phyloP scores from a whole-genome alignment of 169 alveolate genomes.

The Amoebophrya sp. region DNA sequence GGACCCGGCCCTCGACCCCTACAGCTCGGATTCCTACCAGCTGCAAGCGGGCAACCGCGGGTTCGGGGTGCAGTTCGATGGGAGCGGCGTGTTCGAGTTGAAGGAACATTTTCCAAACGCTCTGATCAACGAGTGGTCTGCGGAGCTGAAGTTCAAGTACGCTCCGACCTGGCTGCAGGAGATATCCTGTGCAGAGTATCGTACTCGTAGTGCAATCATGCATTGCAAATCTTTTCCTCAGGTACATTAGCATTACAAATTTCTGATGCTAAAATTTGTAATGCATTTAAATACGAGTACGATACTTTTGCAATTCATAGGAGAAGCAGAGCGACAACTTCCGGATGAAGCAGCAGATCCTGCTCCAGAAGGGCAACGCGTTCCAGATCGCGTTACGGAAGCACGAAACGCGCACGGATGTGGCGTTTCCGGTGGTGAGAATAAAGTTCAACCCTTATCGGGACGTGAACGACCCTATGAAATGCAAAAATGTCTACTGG shows the following conservation, averaged over 20 bases:
- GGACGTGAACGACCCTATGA: too few relatives aligned
- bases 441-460: background rate
- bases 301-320: too few relatives aligned
- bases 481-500: too few relatives aligned
- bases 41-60: constrained; percentile 1
- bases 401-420: background rate
- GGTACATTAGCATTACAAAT: too few relatives aligned
- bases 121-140: background rate
- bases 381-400: background rate
- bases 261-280: too few relatives aligned
- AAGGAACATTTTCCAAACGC: background rate
- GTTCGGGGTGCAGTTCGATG: background rate
- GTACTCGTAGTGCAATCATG: too few relatives aligned
- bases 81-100: background rate
- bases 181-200: too few relatives aligned
- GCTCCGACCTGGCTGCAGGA: background rate
- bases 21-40: background rate
- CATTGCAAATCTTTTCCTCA: too few relatives aligned
- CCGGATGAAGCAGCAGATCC: background rate
- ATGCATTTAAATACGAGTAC: too few relatives aligned
- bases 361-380: background rate
- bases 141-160: background rate
- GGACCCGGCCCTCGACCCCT: too few relatives aligned
- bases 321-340: background rate
- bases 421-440: background rate